Evolutionary conservation across 768 basidiomycete species (phyloP).

Genomic region (Fistulinella prunicolor): DNA sequence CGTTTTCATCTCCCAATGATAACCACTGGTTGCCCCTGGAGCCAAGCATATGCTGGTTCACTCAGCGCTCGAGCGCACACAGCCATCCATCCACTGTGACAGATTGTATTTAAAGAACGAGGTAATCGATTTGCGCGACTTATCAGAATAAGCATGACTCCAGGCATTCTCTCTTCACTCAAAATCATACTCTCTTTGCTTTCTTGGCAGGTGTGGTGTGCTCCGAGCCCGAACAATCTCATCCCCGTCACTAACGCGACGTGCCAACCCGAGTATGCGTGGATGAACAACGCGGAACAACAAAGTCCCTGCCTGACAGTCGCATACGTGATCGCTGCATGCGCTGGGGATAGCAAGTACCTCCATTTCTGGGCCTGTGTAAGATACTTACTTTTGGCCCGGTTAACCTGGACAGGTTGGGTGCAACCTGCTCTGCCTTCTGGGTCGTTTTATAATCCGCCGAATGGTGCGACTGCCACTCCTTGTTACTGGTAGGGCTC

Average conservation of each 20-base stretch:
- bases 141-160: constrained; percentile 3
- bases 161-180: neutral
- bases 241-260: constrained; percentile 9
- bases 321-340: constrained; percentile 32
- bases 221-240: constrained; percentile 11
- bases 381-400: neutral
- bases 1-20: no score
- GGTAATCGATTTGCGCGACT: neutral
- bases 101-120: neutral
- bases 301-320: constrained; percentile 23
- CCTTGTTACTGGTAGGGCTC: constrained; percentile 30
- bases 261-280: constrained; percentile 17
- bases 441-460: constrained; percentile 20
- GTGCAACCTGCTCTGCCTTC: constrained; percentile 23
- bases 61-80: neutral
- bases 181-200: neutral
- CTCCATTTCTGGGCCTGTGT: neutral
- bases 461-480: constrained; percentile 22
- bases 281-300: constrained; percentile 25
- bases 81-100: neutral
- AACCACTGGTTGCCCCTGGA: no score
- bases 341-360: constrained; percentile 24
- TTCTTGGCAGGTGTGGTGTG: constrained; percentile 2
- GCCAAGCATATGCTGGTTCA: neutral
- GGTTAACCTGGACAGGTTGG: constrained; percentile 20